Evolutionary conservation across 1,284 basidiomycete genomes (phyloP), one percentile per base, ranked within the genome.

Genomic region (Ceratobasidium theobromae): DNA sequence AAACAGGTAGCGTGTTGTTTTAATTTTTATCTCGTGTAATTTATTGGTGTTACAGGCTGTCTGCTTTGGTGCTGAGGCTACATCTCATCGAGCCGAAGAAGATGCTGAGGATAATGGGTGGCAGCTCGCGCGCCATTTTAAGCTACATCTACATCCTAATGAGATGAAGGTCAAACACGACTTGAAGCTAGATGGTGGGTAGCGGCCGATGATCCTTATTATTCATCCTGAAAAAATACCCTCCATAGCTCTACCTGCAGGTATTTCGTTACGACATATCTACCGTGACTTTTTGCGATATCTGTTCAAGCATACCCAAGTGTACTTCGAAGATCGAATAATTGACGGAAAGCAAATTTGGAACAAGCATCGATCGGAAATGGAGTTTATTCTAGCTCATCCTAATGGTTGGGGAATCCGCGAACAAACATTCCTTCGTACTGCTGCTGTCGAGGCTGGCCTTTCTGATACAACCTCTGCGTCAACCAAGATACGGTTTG

Each of bases 251-350:
- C 38, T 68, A 0, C 65, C 65, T 2, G 6, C 9, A 30, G 38
- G 46, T 2, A 27, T 67, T 25, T 54, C 54, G 3, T 57, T 46
- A 9, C 33, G 27, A 2, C 48, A 57, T 6, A 49, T 70, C 53
- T 70, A 70, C 30, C n/a, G 65, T 3, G 69, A 70, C 27, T 54
- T 62, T 33, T n/a, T 70, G 25, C n/a, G 27, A 4, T 70, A 69
- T 49, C 46, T 69, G 11, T 23, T 67, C 28, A 11, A 54, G 6
- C 45, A 69, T 38, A 64, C 68, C 1, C 25, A 53, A 32, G 16
- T n/a, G 9, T 45, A 16, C 25, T 68, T 68, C 49, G 27, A 49
- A 21, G 46, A 53, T 12, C 60, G 52, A 8, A 46, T 65, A 1
- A 9, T 65, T 1, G 53, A 68, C 25, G 67, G 67, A 3, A 38